phyloP scores from a whole-genome alignment of 164 flowering plant species.

The Chimonanthus salicifolius region DNA sequence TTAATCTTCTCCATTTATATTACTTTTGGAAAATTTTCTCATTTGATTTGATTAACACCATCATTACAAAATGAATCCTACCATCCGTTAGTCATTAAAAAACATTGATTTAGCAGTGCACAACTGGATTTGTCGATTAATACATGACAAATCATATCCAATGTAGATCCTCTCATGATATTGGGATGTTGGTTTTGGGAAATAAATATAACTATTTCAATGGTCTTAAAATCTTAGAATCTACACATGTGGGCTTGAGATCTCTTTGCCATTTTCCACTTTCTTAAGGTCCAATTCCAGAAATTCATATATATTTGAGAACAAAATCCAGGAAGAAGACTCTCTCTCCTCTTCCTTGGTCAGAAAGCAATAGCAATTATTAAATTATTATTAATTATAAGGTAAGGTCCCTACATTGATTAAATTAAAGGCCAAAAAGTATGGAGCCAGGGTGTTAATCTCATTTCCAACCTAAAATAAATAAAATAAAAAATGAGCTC shows the following conservation, averaged over 20 bases:
- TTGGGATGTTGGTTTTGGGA: slow-evolving; percentile 36
- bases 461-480: neutral
- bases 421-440: neutral
- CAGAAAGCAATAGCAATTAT: slow-evolving; percentile 4
- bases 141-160: slow-evolving; percentile 32
- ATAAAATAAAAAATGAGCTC: neutral
- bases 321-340: slow-evolving; percentile 13
- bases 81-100: slow-evolving; percentile 4
- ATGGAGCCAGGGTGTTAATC: neutral
- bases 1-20: too few relatives aligned
- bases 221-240: slow-evolving; percentile 22
- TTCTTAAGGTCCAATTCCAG: slow-evolving; percentile 27
- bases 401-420: neutral
- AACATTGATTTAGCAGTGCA: slow-evolving; percentile 7
- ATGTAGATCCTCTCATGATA: slow-evolving; percentile 32
- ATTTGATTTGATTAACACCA: too few relatives aligned
- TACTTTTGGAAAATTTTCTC: too few relatives aligned
- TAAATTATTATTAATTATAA: neutral
- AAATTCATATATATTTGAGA: slow-evolving; percentile 15
- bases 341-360: slow-evolving; percentile 8
- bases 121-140: slow-evolving; percentile 17
- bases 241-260: slow-evolving; percentile 29
- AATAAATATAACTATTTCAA: slow-evolving; percentile 11
- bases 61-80: slow-evolving; percentile 3
- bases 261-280: slow-evolving; percentile 36